Conservation (phyloP, 2,329 filamentous ascomycete genomes). For the Arachnomyces sp. region DNA sequence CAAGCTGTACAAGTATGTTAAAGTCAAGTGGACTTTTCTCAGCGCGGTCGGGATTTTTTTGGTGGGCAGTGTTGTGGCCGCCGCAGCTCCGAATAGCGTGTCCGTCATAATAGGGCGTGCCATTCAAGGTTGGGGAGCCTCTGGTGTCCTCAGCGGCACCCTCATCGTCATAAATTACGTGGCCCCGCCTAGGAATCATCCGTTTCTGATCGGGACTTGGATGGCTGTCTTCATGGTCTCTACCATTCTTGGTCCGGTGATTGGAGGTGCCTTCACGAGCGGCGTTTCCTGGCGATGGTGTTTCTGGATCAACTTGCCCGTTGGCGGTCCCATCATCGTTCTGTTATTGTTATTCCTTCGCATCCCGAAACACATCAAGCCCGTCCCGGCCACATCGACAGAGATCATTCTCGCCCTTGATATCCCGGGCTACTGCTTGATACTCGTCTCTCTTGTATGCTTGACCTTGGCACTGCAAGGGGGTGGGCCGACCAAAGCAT, state of each 20-base stretch:
- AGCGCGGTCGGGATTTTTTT: conserved; percentile 9
- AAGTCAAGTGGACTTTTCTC: conserved; percentile 10
- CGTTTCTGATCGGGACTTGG: conserved; percentile 11
- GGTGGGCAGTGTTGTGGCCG: conserved; percentile 6
- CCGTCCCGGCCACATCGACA: conserved; percentile 4
- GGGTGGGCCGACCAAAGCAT: conserved; percentile 18
- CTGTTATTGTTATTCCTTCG: conserved; percentile 7
- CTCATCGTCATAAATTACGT: conserved; percentile 12
- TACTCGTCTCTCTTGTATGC: conserved; percentile 19
- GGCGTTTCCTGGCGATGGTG: conserved; percentile 15
- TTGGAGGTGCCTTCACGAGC: conserved; percentile 14
- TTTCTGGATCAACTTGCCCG: conserved; percentile 9
- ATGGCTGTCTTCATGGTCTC: conserved; percentile 12
- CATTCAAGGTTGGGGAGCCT: conserved; percentile 6
- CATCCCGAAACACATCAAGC: conserved; percentile 10
- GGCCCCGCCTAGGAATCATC: conserved; percentile 7
- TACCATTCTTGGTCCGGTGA: conserved; percentile 12
- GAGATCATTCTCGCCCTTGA: conserved; percentile 18
- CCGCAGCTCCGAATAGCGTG: conserved; percentile 3
- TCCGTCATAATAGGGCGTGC: conserved; percentile 5
- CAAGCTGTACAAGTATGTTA: conserved; percentile 13
- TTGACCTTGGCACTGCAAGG: conserved; percentile 22
- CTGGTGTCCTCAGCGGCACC: conserved; percentile 4
- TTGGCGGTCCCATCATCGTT: conserved; percentile 9
- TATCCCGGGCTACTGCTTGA: conserved; percentile 15